Evolutionary conservation across 345 rosid genomes (phyloP).

Genomic region (Excoecaria agallocha): DNA sequence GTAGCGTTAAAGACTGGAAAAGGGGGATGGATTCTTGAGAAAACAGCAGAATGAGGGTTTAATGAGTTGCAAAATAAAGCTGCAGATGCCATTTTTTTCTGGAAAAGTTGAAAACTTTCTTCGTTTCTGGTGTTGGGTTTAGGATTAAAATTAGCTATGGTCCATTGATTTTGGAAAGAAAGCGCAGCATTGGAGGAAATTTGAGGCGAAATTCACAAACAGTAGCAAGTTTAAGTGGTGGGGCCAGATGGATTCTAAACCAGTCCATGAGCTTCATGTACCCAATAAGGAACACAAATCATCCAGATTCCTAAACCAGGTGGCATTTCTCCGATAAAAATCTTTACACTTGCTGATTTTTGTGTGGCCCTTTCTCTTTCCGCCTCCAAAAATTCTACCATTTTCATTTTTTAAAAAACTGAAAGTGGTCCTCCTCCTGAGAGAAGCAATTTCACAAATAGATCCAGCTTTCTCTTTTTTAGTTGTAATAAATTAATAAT

Average conservation of each 20-base stretch:
- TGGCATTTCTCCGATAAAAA: conserved; percentile 29
- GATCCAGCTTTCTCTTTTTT: too few species aligned
- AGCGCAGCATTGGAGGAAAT: not conserved
- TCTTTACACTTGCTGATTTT: conserved; percentile 5
- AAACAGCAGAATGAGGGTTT: conserved; percentile 45
- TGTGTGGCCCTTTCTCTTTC: conserved; percentile 9
- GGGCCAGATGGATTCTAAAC: conserved; percentile 11
- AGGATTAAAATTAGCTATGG: not conserved
- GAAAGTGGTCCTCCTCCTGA: too few species aligned
- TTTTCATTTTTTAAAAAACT: too few species aligned
- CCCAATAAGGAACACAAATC: conserved; percentile 23
- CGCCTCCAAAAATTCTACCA: not conserved
- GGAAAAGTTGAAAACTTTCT: not conserved
- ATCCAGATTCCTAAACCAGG: conserved; percentile 33
- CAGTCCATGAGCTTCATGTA: conserved; percentile 22
- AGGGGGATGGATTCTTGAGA: conserved; percentile 49
- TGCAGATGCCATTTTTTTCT: conserved; percentile 51
- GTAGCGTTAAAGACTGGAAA: conserved; percentile 31
- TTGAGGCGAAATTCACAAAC: not conserved
- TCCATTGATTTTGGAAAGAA: not conserved
- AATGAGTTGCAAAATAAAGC: conserved; percentile 49
- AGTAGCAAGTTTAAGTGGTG: not conserved
- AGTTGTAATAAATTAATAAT: too few species aligned
- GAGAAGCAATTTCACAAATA: too few species aligned
- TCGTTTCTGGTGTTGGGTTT: not conserved